phyloP scores from a whole-genome alignment of 108 stramenopile species.

The Schizochytrium sp. region DNA sequence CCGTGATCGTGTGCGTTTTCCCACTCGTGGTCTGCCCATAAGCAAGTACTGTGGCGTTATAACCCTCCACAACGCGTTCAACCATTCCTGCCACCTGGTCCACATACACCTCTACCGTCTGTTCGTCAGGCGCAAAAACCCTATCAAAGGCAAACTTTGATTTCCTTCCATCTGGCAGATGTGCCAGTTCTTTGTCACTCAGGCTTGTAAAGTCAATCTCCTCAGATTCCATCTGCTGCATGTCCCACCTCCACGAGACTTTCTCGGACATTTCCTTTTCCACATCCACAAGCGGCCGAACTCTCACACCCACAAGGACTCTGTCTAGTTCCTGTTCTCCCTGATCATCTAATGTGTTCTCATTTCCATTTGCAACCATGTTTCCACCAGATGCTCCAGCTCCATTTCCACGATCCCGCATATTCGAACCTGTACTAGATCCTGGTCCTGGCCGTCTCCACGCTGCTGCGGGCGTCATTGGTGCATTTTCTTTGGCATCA shows the following conservation, averaged over 20 bases:
- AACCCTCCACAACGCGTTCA: conserved; percentile 66
- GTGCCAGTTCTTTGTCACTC: neutral
- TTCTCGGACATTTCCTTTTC: neutral
- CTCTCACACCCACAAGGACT: conserved; percentile 37
- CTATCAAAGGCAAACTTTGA: neutral
- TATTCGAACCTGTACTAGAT: neutral
- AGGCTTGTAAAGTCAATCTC: neutral
- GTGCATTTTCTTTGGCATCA: neutral
- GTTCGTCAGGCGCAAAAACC: conserved; percentile 53
- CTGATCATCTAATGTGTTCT: neutral
- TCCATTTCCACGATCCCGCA: too few relatives aligned
- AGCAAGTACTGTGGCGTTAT: conserved; percentile 70
- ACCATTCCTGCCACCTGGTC: conserved; percentile 59
- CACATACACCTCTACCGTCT: conserved; percentile 32
- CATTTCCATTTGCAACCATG: too few relatives aligned
- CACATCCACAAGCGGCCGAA: conserved; percentile 1
- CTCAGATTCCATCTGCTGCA: neutral
- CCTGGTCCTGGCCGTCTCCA: neutral
- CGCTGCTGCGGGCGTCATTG: neutral
- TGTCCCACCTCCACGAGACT: conserved; percentile 13
- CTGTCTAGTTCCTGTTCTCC: neutral
- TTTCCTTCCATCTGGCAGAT: conserved; percentile 25
- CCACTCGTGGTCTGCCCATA: conserved; percentile 72
- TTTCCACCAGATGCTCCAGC: too few relatives aligned
- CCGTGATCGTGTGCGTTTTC: conserved; percentile 69